Percentiles rank a stretch among this genome's conserved stretches.
phyloP scores from a whole-genome alignment of 2,329 filamentous ascomycete species.

The Hymenoscyphus repandus region DNA sequence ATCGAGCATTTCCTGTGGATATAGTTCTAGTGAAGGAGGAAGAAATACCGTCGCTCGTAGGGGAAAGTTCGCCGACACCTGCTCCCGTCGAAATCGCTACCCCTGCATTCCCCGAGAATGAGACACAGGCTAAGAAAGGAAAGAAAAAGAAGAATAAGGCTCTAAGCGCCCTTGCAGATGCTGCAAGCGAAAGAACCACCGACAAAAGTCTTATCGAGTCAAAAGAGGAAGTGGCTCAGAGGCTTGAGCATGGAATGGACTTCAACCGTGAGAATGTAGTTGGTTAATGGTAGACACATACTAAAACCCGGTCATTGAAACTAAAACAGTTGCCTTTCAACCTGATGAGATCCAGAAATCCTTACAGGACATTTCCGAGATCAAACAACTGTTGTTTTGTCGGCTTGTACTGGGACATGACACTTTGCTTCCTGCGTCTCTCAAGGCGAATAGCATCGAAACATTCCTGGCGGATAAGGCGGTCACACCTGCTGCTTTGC shows the following conservation, averaged over 20 bases:
- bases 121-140: slow-evolving; percentile 19
- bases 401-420: slow-evolving; percentile 42
- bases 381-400: slow-evolving; percentile 45
- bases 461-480: slow-evolving; percentile 39
- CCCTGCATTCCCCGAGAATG: background rate
- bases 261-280: slow-evolving; percentile 31
- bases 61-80: background rate
- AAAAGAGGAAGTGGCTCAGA: slow-evolving; percentile 34
- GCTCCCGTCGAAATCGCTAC: background rate
- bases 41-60: background rate
- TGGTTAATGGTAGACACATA: slow-evolving; percentile 34
- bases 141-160: slow-evolving; percentile 33
- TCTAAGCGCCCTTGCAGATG: slow-evolving; percentile 6
- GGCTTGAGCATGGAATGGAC: slow-evolving; percentile 36
- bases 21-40: background rate
- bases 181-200: slow-evolving; percentile 24
- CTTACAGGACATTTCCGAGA: slow-evolving; percentile 43
- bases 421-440: slow-evolving; percentile 39
- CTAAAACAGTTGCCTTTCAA: slow-evolving; percentile 35
- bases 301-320: slow-evolving; percentile 29
- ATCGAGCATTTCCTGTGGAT: slow-evolving; percentile 20
- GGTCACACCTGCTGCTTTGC: slow-evolving; percentile 38
- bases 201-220: slow-evolving; percentile 40
- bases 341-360: slow-evolving; percentile 39
- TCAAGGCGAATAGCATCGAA: slow-evolving; percentile 39